Percentiles rank a stretch among this genome's conserved stretches.
Evolutionary conservation across 768 basidiomycete species (phyloP).

Genomic region (Phaeotremella skinneri): DNA sequence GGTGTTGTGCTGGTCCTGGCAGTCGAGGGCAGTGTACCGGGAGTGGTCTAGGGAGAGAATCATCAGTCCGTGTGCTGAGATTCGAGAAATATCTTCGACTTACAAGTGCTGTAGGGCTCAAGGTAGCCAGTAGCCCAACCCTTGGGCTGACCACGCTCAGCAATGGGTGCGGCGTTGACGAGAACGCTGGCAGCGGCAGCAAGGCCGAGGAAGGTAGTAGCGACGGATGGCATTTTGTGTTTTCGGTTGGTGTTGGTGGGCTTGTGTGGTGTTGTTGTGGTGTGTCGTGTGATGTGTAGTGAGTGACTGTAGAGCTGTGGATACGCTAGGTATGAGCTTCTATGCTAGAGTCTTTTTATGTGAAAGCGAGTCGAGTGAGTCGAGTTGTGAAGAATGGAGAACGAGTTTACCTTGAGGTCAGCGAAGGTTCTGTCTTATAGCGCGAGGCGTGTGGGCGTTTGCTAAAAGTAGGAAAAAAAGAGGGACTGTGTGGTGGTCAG

Average conservation of each 20-base stretch:
- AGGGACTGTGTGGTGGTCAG: too few relatives aligned
- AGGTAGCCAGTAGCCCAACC: slow-evolving; percentile 47
- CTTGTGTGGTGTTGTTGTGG: slow-evolving; percentile 8
- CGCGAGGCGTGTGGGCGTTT: too few relatives aligned
- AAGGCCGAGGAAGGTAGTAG: slow-evolving; percentile 24
- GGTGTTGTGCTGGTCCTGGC: slow-evolving; percentile 55
- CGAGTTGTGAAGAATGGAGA: too few relatives aligned
- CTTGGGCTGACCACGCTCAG: slow-evolving; percentile 29
- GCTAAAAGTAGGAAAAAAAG: too few relatives aligned
- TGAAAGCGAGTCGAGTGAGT: too few relatives aligned
- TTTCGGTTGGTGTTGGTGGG: slow-evolving; percentile 7
- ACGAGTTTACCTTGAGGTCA: too few relatives aligned
- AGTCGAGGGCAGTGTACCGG: slow-evolving; percentile 63
- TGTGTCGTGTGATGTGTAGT: not conserved
- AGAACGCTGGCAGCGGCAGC: slow-evolving; percentile 29
- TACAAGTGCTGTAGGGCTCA: slow-evolving; percentile 47
- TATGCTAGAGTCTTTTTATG: too few relatives aligned
- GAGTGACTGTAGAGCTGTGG: slow-evolving; percentile 7
- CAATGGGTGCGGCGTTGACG: slow-evolving; percentile 25
- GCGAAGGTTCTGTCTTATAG: too few relatives aligned
- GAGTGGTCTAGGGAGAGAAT: slow-evolving; percentile 55
- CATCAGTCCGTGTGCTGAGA: too few relatives aligned
- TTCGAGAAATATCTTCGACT: slow-evolving; percentile 16
- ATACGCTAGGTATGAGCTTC: too few relatives aligned
- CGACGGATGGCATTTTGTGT: slow-evolving; percentile 19